These are phyloP conservation scores for Rhododendron ferrugineum DNA, from an alignment of 148 eudicot species.

Conservation along the genomic window DNA sequence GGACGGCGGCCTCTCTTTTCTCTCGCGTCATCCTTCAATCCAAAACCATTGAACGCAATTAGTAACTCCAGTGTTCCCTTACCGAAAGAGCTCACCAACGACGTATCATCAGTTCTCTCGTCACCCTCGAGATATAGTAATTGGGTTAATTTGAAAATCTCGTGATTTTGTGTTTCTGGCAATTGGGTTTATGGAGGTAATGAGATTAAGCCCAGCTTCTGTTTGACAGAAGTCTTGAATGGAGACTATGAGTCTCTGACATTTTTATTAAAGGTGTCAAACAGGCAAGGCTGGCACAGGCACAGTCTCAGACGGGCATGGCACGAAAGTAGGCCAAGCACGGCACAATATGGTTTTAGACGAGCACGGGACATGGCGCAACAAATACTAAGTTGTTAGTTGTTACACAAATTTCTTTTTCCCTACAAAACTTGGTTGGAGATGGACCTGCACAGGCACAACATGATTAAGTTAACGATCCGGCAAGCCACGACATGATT, in stretches of 20 bases:
- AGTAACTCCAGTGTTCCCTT: conserved; percentile 12
- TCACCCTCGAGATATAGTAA: neutral
- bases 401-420: too few species aligned
- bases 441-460: too few species aligned
- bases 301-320: too few species aligned
- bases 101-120: conserved; percentile 19
- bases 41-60: conserved; percentile 11
- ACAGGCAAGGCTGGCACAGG: neutral
- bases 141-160: neutral
- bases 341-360: too few species aligned
- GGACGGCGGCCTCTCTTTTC: conserved; percentile 18
- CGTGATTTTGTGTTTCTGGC: neutral
- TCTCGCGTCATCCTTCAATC: conserved; percentile 17
- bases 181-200: neutral
- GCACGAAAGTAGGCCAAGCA: too few species aligned
- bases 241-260: neutral
- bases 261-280: too few species aligned
- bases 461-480: too few species aligned
- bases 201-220: conserved; percentile 9
- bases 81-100: conserved; percentile 7
- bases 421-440: too few species aligned
- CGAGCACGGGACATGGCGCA: too few species aligned
- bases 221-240: conserved; percentile 35
- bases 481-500: too few species aligned
- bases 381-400: too few species aligned